These are phyloP conservation scores for Xylaria castorea DNA, from an alignment of 495 filamentous ascomycete genomes.

Conservation along the genomic window DNA sequence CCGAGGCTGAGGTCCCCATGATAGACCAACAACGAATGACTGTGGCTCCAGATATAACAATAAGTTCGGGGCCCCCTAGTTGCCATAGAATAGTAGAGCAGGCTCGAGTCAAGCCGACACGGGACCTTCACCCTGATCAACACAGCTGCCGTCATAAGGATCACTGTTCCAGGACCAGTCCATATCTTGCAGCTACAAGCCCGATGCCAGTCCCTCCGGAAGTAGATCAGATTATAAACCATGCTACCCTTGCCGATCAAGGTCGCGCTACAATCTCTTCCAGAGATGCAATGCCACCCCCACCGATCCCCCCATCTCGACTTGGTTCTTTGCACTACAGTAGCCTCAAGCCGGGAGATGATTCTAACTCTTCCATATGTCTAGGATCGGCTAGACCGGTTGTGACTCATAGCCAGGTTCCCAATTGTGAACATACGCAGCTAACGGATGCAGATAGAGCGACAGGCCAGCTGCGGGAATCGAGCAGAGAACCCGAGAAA, in stretches of 20 bases:
- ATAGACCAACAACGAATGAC: not conserved
- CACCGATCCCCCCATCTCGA: conserved; percentile 30
- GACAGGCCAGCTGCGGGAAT: conserved; percentile 6
- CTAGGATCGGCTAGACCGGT: not conserved
- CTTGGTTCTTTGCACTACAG: not conserved
- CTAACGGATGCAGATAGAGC: not conserved
- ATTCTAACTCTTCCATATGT: not conserved
- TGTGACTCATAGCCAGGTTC: not conserved
- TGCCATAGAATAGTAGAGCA: conserved; percentile 6
- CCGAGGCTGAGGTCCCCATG: not conserved
- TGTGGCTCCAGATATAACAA: not conserved
- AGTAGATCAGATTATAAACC: not conserved
- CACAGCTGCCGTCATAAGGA: not conserved
- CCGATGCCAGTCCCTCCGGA: not conserved
- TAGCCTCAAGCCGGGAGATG: not conserved
- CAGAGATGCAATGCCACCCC: conserved; percentile 41
- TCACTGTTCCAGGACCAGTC: not conserved
- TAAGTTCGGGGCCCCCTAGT: not conserved
- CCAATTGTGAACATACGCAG: conserved; percentile 7
- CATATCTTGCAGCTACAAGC: not conserved
- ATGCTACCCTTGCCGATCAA: not conserved
- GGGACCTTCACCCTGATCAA: not conserved
- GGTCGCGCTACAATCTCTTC: conserved; percentile 29
- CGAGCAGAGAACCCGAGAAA: conserved; percentile 12
- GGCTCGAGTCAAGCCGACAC: not conserved